Base-by-base conservation (phyloP, 176 grass and related monocot genomes). In the Puccinellia tenuiflora region DNA sequence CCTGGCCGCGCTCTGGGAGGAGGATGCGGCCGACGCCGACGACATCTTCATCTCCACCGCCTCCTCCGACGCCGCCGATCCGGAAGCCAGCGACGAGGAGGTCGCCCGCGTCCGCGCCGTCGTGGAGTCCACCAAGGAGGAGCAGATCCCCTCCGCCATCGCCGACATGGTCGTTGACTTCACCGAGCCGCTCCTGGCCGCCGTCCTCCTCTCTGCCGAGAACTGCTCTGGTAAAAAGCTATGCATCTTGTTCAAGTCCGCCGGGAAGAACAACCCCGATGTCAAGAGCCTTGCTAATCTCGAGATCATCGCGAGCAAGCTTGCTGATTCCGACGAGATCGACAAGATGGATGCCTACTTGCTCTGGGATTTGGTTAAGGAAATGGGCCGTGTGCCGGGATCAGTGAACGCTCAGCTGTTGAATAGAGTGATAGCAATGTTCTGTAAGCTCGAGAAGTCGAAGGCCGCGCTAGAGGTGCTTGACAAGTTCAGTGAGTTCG, bases 281-380 rank as follows among this genome's bases (percentile, higher is more conserved):
- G 82, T 84, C 7, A 84, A 73, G 74, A 96, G 48, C 83, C 77
- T 88, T 48, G 76, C 87, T 62, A 83, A 94, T 74, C 71, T 87
- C 70, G 87, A 91, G 79, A 71, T 79, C 63, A 71, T 99, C 65
- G 78, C 90, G 25, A 48, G 62, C 73, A 88, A 90, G 51, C 28
- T 99, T 50, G 78, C 83, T 57, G 76, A 56, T 31, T 88, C 68
- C 1, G 76, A 45, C 9, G 86, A 88, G 81, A 62, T 90, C 43
- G 75, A 51, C 54, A 96, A 94, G 56, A 88, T 69, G 83, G 84
- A 96, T 37, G 85, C 81, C 0, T 96, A 99, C 84, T 52, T 87
- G 92, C 83, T 99, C 38, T 96, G 93, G 97, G 93, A 99, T 90
- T 74, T 92, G 64, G 33, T 96, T 48, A 96, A 94, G 86, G 92